phyloP scores from a whole-genome alignment of 1,284 basidiomycete species.

The Puccinia hordei region DNA sequence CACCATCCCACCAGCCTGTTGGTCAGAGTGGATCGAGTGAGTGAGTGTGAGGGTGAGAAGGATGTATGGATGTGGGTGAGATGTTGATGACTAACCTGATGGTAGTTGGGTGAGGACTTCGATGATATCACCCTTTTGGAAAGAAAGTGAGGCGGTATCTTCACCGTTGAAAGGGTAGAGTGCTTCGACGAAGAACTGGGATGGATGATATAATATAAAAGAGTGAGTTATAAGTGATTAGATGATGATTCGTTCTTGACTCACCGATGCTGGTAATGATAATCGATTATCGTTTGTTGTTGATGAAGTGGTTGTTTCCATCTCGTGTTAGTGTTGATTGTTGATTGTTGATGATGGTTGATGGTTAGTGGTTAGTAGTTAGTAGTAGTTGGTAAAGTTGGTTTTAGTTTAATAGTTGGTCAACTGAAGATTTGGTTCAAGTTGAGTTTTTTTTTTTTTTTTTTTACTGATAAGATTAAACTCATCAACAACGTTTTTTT shows the following conservation, averaged over 20 bases:
- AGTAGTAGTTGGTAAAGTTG: no score
- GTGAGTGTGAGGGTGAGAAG: no score
- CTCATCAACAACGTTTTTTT: no score
- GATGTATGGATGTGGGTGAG: no score
- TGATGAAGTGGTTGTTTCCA: background rate
- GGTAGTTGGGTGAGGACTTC: constrained; percentile 88
- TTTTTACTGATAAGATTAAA: no score
- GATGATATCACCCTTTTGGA: constrained; percentile 82
- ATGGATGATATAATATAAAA: background rate
- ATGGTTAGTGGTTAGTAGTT: no score
- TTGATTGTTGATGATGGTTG: background rate
- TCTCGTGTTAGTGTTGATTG: background rate
- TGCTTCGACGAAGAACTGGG: constrained; percentile 78
- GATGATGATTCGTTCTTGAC: background rate
- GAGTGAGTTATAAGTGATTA: background rate
- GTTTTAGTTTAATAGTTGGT: no score
- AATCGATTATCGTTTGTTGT: background rate
- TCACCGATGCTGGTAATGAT: constrained; percentile 1
- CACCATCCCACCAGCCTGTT: constrained; percentile 94
- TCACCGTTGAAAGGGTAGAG: constrained; percentile 85
- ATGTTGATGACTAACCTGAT: constrained; percentile 63
- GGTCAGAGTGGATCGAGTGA: background rate
- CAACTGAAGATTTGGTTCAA: no score
- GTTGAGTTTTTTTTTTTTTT: no score
- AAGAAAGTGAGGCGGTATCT: constrained; percentile 78